phyloP scores from a whole-genome alignment of 2,329 filamentous ascomycete genomes.

The Aphanoascus verrucosus region DNA sequence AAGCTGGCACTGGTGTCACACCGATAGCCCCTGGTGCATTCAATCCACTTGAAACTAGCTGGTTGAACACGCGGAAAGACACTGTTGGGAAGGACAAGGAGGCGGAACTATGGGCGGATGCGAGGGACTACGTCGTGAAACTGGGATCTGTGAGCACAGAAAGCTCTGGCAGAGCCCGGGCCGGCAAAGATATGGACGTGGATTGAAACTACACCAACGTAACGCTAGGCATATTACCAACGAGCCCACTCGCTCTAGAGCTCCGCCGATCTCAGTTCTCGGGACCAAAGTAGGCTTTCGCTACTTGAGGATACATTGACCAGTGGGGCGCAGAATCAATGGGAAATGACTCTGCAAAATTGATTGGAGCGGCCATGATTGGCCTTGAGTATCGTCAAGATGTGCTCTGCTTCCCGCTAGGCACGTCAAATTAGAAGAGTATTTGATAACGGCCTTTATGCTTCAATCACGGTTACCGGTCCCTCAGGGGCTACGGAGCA shows the following conservation, averaged over 20 bases:
- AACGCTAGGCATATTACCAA: no score
- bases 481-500: not conserved
- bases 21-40: slow-evolving; percentile 24
- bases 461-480: not conserved
- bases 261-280: no score
- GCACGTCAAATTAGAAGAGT: no score
- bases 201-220: slow-evolving; percentile 21
- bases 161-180: not conserved
- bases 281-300: no score
- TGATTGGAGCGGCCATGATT: no score
- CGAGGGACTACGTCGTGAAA: slow-evolving; percentile 45
- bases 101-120: slow-evolving; percentile 61
- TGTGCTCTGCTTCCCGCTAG: no score
- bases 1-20: slow-evolving; percentile 19
- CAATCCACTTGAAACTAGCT: slow-evolving; percentile 68
- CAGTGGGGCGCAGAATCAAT: no score
- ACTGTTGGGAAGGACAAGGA: slow-evolving; percentile 76
- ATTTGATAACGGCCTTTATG: no score
- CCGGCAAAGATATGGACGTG: slow-evolving; percentile 29
- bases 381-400: no score
- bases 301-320: no score
- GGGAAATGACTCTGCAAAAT: no score
- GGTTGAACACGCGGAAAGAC: slow-evolving; percentile 76
- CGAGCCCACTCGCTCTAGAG: not conserved
- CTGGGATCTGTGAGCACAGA: slow-evolving; percentile 18